These are phyloP conservation scores for Wickerhamiella occidentalis DNA, from an alignment of 805 yeast genomes.

Conservation along the genomic window DNA sequence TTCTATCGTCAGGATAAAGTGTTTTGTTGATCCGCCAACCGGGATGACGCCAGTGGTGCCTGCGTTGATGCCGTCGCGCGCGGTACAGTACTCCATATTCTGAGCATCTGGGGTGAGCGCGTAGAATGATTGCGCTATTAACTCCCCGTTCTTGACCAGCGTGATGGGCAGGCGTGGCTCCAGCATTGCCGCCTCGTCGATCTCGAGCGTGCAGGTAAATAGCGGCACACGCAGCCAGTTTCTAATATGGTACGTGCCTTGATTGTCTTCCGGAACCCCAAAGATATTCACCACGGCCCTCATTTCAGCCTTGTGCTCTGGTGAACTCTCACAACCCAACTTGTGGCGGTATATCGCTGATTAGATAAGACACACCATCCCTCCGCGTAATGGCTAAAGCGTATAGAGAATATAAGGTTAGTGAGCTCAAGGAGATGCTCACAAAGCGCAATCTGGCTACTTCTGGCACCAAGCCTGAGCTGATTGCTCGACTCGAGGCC, in stretches of 20 bases:
- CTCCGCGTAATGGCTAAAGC: slow-evolving; percentile 7
- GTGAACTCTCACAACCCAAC: no score
- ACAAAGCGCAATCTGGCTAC: slow-evolving; percentile 52
- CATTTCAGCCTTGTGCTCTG: neutral
- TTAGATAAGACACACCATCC: neutral
- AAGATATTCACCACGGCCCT: slow-evolving; percentile 7
- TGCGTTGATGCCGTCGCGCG: neutral
- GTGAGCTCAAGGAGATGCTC: slow-evolving; percentile 67
- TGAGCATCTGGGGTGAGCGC: slow-evolving; percentile 4
- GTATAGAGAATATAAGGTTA: slow-evolving; percentile 35
- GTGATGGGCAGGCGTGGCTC: slow-evolving; percentile 19
- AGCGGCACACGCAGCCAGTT: slow-evolving; percentile 11
- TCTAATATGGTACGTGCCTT: neutral
- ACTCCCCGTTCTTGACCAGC: slow-evolving; percentile 26
- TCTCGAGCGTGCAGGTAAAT: slow-evolving; percentile 7
- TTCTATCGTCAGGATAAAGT: slow-evolving; percentile 29
- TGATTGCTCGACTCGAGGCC: slow-evolving; percentile 51
- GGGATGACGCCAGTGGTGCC: slow-evolving; percentile 25
- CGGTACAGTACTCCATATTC: no score
- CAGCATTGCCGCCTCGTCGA: neutral
- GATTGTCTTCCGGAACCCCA: slow-evolving; percentile 3
- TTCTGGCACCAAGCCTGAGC: slow-evolving; percentile 73
- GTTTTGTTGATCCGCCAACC: slow-evolving; percentile 27
- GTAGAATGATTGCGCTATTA: slow-evolving; percentile 31
- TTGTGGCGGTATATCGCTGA: no score